Evolutionary conservation across 306 rosid species (phyloP).

Genomic region (Mimosa bimucronata): DNA sequence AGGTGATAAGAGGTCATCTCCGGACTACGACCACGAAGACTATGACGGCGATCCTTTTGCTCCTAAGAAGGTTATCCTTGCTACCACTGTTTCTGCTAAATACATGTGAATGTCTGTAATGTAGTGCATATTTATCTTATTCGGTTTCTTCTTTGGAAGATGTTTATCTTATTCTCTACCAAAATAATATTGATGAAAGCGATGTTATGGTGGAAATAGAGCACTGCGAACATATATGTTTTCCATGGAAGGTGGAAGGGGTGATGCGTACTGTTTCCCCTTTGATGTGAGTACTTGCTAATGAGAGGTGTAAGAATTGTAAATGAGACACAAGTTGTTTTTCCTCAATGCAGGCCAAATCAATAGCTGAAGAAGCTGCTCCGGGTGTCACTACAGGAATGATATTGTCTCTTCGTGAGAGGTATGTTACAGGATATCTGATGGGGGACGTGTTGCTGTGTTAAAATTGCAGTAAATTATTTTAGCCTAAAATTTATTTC

Average conservation of each 20-base stretch:
- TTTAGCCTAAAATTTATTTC: constrained; percentile 20
- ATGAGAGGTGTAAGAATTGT: neutral
- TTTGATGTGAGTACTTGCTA: neutral
- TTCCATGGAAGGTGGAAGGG: constrained; percentile 8
- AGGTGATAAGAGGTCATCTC: constrained; percentile 82
- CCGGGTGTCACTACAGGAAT: constrained; percentile 85
- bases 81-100: neutral
- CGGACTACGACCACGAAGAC: constrained; percentile 80
- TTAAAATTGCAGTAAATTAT: constrained; percentile 19
- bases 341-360: constrained; percentile 51
- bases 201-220: neutral
- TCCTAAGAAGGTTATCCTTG: constrained; percentile 60
- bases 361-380: constrained; percentile 73
- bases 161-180: neutral
- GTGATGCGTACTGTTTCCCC: constrained; percentile 16
- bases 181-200: neutral
- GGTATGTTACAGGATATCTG: constrained; percentile 49
- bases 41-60: constrained; percentile 64
- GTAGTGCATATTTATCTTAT: neutral
- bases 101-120: neutral
- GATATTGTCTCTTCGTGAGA: constrained; percentile 92
- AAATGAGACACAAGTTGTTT: constrained; percentile 8
- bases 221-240: neutral
- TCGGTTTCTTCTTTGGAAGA: neutral
- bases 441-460: constrained; percentile 10